Evolutionary conservation across 192 early-diverging fungal species (phyloP), one percentile per base, ranked within the genome.

Genomic region (Phlyctochytrium arcticum): DNA sequence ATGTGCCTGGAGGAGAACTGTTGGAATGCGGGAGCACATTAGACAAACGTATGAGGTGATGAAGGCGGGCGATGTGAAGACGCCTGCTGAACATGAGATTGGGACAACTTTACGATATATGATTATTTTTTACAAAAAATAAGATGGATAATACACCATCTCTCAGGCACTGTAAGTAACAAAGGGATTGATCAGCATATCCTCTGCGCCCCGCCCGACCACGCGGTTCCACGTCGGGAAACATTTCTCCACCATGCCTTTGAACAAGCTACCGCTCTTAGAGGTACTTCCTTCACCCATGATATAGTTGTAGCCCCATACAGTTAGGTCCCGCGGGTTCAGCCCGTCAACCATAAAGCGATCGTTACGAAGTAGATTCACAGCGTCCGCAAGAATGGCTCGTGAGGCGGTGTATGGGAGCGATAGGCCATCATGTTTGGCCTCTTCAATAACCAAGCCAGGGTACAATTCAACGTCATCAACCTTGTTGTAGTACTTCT

Each of bases 401-500:
- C 79, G 68, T 3, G 71, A 60, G 36, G 68, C 60, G 12, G 79
- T 76, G 42, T 72, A 81, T n/a, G 76, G 76, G 24, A 82, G 57
- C 10, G 61, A 37, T 30, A 82, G 35, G 12, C 74, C 80, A n/a
- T 59, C 62, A 6, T 42, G 48, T 35, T 82, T 81, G 10, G 60
- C 39, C 23, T 61, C 66, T 48, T 81, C 79, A n/a, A 75, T 51
- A 30, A 80, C 69, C 15, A 82, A 26, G 15, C 79, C 79, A 46
- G 77, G 79, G 54, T 81, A 81, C 2, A 81, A 54, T 44, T 81
- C 79, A 1, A 81, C 79, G 15, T 51, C 50, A 12, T 81, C 73
- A 30, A 75, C 54, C 26, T 34, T 44, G 7, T 64, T 68, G 42
- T 80, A 82, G 21, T 78, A 69, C 42, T 71, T 65, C 53, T 81